Conservation (phyloP, 176 grass and related monocot species). For the Eleusine coracana region DNA sequence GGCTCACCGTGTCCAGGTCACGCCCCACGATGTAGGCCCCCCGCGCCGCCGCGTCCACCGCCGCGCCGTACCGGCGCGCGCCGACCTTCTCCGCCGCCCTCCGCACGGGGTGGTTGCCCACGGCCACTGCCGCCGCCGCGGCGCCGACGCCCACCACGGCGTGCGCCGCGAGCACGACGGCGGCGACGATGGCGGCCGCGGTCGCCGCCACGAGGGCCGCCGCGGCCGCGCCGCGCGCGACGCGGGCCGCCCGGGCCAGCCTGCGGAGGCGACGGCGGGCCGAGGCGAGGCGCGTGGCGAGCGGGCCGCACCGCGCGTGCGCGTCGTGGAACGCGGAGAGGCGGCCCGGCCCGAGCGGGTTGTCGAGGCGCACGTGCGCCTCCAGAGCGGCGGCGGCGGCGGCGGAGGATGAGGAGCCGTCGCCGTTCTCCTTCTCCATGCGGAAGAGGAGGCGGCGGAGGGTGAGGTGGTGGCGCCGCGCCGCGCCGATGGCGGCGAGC, state of each 20-base stretch:
- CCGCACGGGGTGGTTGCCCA: neutral
- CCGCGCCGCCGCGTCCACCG: constrained; percentile 74
- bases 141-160: constrained; percentile 48
- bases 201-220: constrained; percentile 41
- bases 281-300: constrained; percentile 40
- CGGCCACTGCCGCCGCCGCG: neutral
- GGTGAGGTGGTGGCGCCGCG: constrained; percentile 53
- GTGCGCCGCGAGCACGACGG: constrained; percentile 45
- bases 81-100: neutral
- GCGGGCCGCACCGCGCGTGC: constrained; percentile 50
- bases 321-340: constrained; percentile 48
- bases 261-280: constrained; percentile 42
- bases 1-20: constrained; percentile 83
- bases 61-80: neutral
- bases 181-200: constrained; percentile 34
- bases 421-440: neutral
- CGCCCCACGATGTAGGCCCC: constrained; percentile 83
- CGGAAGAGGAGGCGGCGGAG: constrained; percentile 55
- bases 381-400: constrained; percentile 29
- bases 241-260: constrained; percentile 5
- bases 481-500: constrained; percentile 49
- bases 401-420: too few species aligned
- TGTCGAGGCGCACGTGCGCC: constrained; percentile 49
- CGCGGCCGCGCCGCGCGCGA: constrained; percentile 38
- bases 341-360: constrained; percentile 53